phyloP scores from a whole-genome alignment of 805 yeast species.

The Nakazawaea ishiwadae region DNA sequence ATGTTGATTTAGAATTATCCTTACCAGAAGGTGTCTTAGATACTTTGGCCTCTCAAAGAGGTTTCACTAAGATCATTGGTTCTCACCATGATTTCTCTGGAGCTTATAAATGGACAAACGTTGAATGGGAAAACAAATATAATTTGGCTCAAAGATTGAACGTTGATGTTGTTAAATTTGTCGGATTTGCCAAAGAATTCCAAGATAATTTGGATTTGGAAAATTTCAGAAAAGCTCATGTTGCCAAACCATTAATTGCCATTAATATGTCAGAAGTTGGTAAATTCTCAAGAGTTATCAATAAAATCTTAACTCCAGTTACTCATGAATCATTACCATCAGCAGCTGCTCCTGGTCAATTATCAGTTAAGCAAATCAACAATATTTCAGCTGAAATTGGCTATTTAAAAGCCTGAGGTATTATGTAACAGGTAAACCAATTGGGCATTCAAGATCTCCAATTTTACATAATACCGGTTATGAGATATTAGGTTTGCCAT shows the following conservation, averaged over 20 bases:
- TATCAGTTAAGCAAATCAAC: slow-evolving; percentile 64
- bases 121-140: slow-evolving; percentile 73
- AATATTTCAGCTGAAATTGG: slow-evolving; percentile 55
- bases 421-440: slow-evolving; percentile 77
- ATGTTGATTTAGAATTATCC: slow-evolving; percentile 73
- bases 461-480: slow-evolving; percentile 79
- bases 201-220: slow-evolving; percentile 72
- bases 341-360: slow-evolving; percentile 78
- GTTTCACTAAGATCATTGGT: slow-evolving; percentile 69
- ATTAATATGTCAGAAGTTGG: slow-evolving; percentile 79
- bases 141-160: slow-evolving; percentile 59
- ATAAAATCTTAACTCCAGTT: slow-evolving; percentile 76
- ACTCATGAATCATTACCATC: slow-evolving; percentile 65
- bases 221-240: slow-evolving; percentile 55
- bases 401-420: slow-evolving; percentile 53
- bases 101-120: slow-evolving; percentile 53
- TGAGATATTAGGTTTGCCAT: slow-evolving; percentile 70
- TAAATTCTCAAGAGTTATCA: slow-evolving; percentile 73
- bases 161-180: slow-evolving; percentile 77
- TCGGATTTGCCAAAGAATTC: slow-evolving; percentile 65
- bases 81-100: slow-evolving; percentile 78
- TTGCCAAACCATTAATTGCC: slow-evolving; percentile 65
- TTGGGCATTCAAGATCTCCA: slow-evolving; percentile 88
- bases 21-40: slow-evolving; percentile 54
- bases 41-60: slow-evolving; percentile 45